A percentile compares a stretch with the other conserved stretches of the same genome.
These are phyloP conservation scores for Ceratorhiza oryzae-sativae DNA, from an alignment of 1,284 basidiomycete genomes.

Conservation along the genomic window DNA sequence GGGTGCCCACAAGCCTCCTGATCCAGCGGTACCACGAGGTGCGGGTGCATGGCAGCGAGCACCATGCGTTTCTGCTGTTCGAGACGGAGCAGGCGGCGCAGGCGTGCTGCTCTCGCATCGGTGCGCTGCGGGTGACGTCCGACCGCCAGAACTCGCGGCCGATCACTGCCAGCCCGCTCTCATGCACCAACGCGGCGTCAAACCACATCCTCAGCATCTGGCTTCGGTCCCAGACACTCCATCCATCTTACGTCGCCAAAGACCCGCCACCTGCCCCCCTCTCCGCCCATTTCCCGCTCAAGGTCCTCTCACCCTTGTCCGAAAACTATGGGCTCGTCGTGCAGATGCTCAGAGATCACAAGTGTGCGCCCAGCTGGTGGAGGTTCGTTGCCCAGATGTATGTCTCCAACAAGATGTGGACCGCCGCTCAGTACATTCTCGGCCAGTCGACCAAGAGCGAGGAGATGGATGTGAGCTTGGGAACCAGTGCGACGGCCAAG, in stretches of 20 bases:
- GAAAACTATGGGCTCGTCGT: constrained; percentile 15
- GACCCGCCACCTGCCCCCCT: not conserved
- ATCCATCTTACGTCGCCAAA: constrained; percentile 21
- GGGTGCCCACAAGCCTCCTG: constrained; percentile 6
- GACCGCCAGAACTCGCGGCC: constrained; percentile 26
- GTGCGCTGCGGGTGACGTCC: constrained; percentile 23
- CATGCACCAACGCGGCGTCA: not conserved
- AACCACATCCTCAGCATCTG: constrained; percentile 14
- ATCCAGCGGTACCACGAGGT: constrained; percentile 35
- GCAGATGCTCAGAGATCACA: constrained; percentile 21
- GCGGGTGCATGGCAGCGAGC: not conserved
- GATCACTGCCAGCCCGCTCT: constrained; percentile 22
- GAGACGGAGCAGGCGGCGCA: constrained; percentile 23
- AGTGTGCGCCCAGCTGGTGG: constrained; percentile 34
- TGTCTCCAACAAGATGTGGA: constrained; percentile 34
- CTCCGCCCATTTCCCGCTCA: constrained; percentile 11
- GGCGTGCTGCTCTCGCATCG: constrained; percentile 29
- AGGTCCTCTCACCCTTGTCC: constrained; percentile 10
- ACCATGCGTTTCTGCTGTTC: constrained; percentile 31
- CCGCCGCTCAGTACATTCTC: constrained; percentile 20
- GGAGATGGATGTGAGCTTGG: not conserved
- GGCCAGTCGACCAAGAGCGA: constrained; percentile 24
- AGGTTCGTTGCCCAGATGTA: constrained; percentile 38
- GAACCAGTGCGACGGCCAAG: not conserved
- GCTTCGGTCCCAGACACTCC: constrained; percentile 22